Evolutionary conservation across 495 filamentous ascomycete genomes (phyloP), one percentile per base, ranked within the genome.

Genomic region (Copromyces sp.): DNA sequence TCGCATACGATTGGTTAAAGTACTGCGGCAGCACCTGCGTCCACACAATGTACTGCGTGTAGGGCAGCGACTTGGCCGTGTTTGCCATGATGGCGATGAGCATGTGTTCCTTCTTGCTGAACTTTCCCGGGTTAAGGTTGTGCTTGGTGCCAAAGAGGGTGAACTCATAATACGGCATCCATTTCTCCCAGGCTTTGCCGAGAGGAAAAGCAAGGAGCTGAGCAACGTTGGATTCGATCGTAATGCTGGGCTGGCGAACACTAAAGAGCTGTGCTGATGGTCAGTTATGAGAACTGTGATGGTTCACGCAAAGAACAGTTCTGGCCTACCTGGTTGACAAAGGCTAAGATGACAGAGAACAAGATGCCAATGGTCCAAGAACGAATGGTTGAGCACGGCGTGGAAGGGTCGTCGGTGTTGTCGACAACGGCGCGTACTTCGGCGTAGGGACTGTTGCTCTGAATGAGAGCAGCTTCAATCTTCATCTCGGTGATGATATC

Each of bases 51-150:
- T 82, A 79, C 73, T 82, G 81, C 45, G 82, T 83, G 69, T 83
- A 83, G 0, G 81, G 81, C 8, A 72, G 71, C 47, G 76, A 80
- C 73, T 77, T 78, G 37, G 78, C 77, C 6, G 83, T 78, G 37
- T 78, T 82, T 69, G 83, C 77, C 82, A 84, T 83, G 78, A 84
- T 82, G 71, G 83, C 83, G 75, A 86, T 85, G 38, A 87, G 75
- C 78, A 85, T 85, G 75, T 87, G 85, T 70, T 87, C 85, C 72
- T 87, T 87, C 44, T 82, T 80, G 74, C 83, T 85, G 78, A 86
- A 87, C 39, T 80, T 83, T 24, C 84, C 85, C 0, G 85, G 84
- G 74, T 87, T 87, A 5, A 84, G 74, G 71, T 78, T 81, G 53
- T 81, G 78, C 32, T 80, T 75, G 4, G 75, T 75, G 7, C 83